A percentile compares a stretch with the other conserved stretches of the same genome.
Evolutionary conservation across 1,284 basidiomycete species (phyloP).

Genomic region (Irpex rosettiformis): DNA sequence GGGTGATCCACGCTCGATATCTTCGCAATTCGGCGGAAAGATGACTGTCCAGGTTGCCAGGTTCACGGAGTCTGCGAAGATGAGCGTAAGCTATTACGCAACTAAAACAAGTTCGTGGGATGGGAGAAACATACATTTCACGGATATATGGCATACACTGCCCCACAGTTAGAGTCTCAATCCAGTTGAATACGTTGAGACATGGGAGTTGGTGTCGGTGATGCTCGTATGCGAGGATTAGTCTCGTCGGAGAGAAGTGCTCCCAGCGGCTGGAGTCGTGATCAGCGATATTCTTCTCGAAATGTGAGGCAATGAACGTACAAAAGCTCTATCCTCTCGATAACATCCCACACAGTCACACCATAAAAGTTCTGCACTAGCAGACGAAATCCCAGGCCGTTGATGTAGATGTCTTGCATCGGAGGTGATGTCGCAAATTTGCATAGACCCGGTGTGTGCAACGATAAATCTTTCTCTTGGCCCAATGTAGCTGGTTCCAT

Average conservation of each 20-base stretch:
- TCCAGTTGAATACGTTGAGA: not conserved
- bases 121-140: not conserved
- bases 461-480: not conserved
- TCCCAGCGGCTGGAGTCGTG: not conserved
- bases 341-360: conserved; percentile 3
- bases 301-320: not conserved
- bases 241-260: not conserved
- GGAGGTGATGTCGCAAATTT: conserved; percentile 5
- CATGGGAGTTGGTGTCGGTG: not conserved
- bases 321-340: not conserved
- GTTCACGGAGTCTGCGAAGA: not conserved
- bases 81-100: not conserved
- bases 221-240: not conserved
- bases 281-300: not conserved
- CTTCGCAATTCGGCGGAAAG: not conserved
- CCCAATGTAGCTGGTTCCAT: not conserved
- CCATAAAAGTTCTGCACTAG: not conserved
- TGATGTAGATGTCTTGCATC: not conserved
- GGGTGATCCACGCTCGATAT: not conserved
- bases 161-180: not conserved
- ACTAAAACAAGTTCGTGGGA: too few relatives aligned
- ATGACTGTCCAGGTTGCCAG: not conserved
- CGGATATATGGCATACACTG: not conserved
- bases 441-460: not conserved
- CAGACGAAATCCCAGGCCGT: not conserved